Base-by-base conservation (phyloP, 139 green algal genomes). In the Tetraselmis chui region DNA sequence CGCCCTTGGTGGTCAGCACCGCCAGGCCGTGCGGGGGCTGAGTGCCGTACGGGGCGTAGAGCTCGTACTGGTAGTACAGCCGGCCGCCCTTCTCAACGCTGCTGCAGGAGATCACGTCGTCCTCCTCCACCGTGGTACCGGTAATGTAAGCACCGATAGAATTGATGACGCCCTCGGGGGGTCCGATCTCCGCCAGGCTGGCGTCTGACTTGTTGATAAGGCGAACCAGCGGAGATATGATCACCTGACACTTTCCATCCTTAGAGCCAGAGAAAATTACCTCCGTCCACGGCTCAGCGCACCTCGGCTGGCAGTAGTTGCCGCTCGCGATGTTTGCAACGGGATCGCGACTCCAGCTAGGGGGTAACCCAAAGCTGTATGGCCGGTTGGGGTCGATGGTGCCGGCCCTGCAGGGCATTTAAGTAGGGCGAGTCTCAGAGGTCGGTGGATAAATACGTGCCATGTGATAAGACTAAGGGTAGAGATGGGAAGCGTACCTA, bases 231-330 rank as follows among this genome's bases (percentile, higher is more conserved):
- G 79, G 79, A 11, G 79, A 83, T 5, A 83, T 45, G 79, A 83
- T 83, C 23, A 83, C 79, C 28, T 83, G 79, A n/a, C 28, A 2
- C n/a, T 2, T 18, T 2, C 79, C 79, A 5, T 31, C 76, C n/a
- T n/a, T n/a, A 5, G 76, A 5, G 29, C 76, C 76, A 18, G 29
- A 31, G 76, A 79, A 79, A 22, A 31, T 31, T 5, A 79, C 76
- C 28, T 83, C 79, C 27, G 79, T 83, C 79, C 79, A 83, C 24
- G 79, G 79, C 79, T 83, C 79, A 28, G 59, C 79, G 79, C 79
- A 83, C 23, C 29, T 80, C 2, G 79, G 79, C 59, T 83, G 79
- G 79, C 79, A 83, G 31, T 83, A 83, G 79, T 83, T 83, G 28
- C 79, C 79, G 58, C 58, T 78, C 23, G 74, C 5, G 28, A 77